Conservation (phyloP, 306 rosid genomes). For the Quillaja saponaria region DNA sequence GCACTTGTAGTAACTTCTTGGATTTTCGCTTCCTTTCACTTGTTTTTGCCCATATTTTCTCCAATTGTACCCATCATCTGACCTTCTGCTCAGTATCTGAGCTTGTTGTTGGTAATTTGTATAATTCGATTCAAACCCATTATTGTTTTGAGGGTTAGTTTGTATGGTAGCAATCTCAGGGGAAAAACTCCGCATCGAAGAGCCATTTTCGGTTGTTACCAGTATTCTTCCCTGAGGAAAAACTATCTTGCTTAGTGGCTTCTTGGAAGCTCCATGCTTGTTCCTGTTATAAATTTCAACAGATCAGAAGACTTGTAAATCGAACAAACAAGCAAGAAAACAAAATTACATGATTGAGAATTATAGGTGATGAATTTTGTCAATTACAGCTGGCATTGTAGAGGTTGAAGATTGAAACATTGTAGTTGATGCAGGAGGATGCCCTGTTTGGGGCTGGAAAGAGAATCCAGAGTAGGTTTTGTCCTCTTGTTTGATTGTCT, state of each 20-base stretch:
- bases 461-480: conserved; percentile 58
- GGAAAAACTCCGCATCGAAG: conserved; percentile 47
- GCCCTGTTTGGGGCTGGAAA: conserved; percentile 56
- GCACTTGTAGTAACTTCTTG: conserved; percentile 95
- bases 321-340: no score
- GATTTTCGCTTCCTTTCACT: conserved; percentile 97
- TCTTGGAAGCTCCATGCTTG: conserved; percentile 66
- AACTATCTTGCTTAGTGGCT: conserved; percentile 45
- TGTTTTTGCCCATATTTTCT: conserved; percentile 97
- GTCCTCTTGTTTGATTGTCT: conserved; percentile 58
- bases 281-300: conserved; percentile 25
- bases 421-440: conserved; percentile 46
- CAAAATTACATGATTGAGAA: neutral
- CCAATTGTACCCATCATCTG: conserved; percentile 97
- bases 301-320: neutral
- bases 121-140: conserved; percentile 43
- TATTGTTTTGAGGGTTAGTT: conserved; percentile 31
- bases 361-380: neutral
- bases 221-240: conserved; percentile 42
- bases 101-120: conserved; percentile 42
- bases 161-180: conserved; percentile 49
- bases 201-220: conserved; percentile 51
- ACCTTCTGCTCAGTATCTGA: conserved; percentile 60
- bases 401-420: conserved; percentile 52
- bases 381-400: conserved; percentile 46